Base-by-base conservation (phyloP, 2,329 filamentous ascomycete species). In the Pestalotiopsis sp. region DNA sequence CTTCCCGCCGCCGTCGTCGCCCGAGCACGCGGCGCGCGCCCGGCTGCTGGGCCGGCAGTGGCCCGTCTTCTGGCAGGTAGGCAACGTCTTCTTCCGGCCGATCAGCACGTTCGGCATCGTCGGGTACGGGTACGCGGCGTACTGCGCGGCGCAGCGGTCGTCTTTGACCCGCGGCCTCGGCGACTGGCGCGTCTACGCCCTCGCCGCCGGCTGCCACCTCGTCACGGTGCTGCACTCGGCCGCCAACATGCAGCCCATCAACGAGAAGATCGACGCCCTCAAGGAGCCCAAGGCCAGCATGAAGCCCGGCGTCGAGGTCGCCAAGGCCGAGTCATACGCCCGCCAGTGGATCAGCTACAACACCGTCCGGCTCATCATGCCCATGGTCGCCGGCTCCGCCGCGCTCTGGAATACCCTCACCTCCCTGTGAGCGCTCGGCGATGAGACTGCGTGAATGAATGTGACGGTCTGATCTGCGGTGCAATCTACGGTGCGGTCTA, bases 11-110 rank as follows among this genome's bases (percentile, higher is more conserved):
- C 77, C 82, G 27, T 78, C 77, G 4, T 78, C 80, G 1, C 78
- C 81, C 1, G 79, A 81, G 11, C 81, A 84, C 72, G 76, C 78
- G 3, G 75, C 78, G 6, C 80, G 82, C 70, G 82, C 83, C 20
- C 79, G 77, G 31, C 80, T 84, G 41, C 81, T 86, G 3, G 84
- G 83, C 36, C 78, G 79, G 12, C 83, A 86, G 76, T 86, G 84
- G 84, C 82, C 83, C 20, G 77, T 82, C 36, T 85, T 83, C 77
- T 86, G 83, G 83, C 77, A 76, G n/a, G 81, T 85, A 11, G 84
- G 84, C 68, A 86, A 85, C 75, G 76, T 79, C 38, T 85, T 86
- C 77, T 85, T 86, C 77, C 80, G 84, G 1, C 84, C 84, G n/a
- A 85, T 86, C 69, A 83, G 80, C 68, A 82, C 82, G 1, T 75